These are phyloP conservation scores for Neonectria neomacrospora DNA, from an alignment of 2,329 filamentous ascomycete genomes.

Conservation along the genomic window DNA sequence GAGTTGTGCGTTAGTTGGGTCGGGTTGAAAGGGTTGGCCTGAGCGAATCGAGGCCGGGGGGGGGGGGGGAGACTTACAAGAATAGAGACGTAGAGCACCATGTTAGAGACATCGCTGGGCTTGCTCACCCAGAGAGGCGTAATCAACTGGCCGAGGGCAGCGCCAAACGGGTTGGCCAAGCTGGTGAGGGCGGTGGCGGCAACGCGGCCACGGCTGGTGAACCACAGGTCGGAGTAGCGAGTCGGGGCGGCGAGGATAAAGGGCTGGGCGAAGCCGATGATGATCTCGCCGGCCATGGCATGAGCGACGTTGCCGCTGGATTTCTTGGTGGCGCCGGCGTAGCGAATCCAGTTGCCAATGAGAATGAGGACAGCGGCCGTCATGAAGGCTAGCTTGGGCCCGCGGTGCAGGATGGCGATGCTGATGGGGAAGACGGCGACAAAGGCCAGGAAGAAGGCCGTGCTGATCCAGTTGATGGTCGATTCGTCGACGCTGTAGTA, in stretches of 20 bases:
- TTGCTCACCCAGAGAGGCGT: constrained; percentile 79
- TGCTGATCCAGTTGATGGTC: constrained; percentile 93
- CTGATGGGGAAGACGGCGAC: constrained; percentile 75
- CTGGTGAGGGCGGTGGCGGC: constrained; percentile 87
- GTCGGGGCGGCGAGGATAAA: constrained; percentile 92
- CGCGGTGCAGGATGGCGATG: constrained; percentile 82
- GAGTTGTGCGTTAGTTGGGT: constrained; percentile 25
- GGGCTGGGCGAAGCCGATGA: constrained; percentile 89
- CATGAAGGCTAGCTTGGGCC: constrained; percentile 82
- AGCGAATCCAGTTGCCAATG: constrained; percentile 91
- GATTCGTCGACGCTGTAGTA: constrained; percentile 82
- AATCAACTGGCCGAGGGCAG: constrained; percentile 87
- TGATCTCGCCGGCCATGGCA: constrained; percentile 90
- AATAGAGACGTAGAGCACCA: constrained; percentile 86
- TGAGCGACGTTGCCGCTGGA: constrained; percentile 74
- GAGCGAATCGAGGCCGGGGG: neutral
- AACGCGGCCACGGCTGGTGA: constrained; percentile 84
- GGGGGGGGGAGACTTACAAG: constrained; percentile 75
- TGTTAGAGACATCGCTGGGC: constrained; percentile 75
- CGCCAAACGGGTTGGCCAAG: constrained; percentile 90
- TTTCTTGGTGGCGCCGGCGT: constrained; percentile 71
- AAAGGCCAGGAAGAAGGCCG: constrained; percentile 87
- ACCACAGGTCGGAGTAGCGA: constrained; percentile 94
- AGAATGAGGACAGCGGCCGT: constrained; percentile 78
- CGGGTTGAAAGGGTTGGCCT: neutral